A percentile compares a stretch with the other conserved stretches of the same genome.
These are phyloP conservation scores for Beta lomatogona DNA, from an alignment of 179 eudicot genomes.

Conservation along the genomic window DNA sequence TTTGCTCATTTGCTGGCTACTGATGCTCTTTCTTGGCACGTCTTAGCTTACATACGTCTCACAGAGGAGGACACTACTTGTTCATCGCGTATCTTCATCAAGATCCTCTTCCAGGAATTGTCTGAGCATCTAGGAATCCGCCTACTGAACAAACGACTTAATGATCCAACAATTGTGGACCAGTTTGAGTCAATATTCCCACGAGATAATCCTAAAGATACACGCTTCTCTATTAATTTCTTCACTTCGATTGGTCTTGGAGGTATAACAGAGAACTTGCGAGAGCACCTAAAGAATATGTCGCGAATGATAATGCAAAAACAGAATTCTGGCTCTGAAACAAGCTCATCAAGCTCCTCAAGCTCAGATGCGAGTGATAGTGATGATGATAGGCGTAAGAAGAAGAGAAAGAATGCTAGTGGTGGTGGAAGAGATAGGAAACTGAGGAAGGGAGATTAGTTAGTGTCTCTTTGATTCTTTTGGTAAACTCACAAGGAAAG, in stretches of 20 bases:
- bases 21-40: slow-evolving; percentile 80
- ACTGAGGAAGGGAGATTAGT: slow-evolving; percentile 31
- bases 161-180: slow-evolving; percentile 74
- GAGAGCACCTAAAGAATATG: slow-evolving; percentile 86
- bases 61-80: slow-evolving; percentile 92
- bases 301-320: slow-evolving; percentile 85
- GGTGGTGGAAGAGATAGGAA: slow-evolving; percentile 30
- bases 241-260: slow-evolving; percentile 90
- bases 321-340: slow-evolving; percentile 49
- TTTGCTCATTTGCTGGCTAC: slow-evolving; percentile 85
- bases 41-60: slow-evolving; percentile 68
- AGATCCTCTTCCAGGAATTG: slow-evolving; percentile 90
- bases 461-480: too few relatives aligned
- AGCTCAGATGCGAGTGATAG: slow-evolving; percentile 59
- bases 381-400: slow-evolving; percentile 27
- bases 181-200: slow-evolving; percentile 83
- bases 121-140: slow-evolving; percentile 87
- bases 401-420: slow-evolving; percentile 29
- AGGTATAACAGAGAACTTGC: slow-evolving; percentile 81
- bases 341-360: slow-evolving; percentile 35
- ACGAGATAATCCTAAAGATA: slow-evolving; percentile 75
- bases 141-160: slow-evolving; percentile 68
- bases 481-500: too few relatives aligned
- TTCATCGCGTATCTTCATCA: slow-evolving; percentile 85
- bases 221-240: slow-evolving; percentile 81